Conservation (phyloP, 371 early-diverging fungal genomes). For the Syncephalastrum monosporum region DNA sequence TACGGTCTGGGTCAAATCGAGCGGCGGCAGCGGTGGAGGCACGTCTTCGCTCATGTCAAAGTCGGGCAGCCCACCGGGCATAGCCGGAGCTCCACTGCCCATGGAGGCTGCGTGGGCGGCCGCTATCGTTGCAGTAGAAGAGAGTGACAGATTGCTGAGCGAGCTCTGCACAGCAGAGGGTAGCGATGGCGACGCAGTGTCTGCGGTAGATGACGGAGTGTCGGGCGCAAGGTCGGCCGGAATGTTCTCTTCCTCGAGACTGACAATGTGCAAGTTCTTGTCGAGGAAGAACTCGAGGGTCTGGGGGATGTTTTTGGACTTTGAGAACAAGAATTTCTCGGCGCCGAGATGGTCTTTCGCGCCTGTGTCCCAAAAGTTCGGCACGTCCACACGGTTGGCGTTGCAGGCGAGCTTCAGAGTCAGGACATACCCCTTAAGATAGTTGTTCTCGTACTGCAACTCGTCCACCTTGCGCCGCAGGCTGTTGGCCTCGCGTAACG, state of each 20-base stretch:
- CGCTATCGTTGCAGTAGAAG: too few species aligned
- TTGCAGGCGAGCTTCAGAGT: conserved; percentile 35
- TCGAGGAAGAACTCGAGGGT: conserved; percentile 40
- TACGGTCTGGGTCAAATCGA: conserved; percentile 12
- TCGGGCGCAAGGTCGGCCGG: conserved; percentile 3
- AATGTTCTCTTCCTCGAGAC: conserved; percentile 9
- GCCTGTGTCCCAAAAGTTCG: conserved; percentile 32
- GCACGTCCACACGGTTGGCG: conserved; percentile 35
- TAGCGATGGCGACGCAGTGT: too few species aligned
- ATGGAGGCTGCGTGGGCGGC: too few species aligned
- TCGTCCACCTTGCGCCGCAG: conserved; percentile 23
- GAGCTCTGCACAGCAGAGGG: too few species aligned
- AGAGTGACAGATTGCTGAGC: too few species aligned
- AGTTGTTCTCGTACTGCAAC: conserved; percentile 31
- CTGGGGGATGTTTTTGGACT: conserved; percentile 36
- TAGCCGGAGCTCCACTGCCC: neutral
- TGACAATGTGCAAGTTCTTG: conserved; percentile 23
- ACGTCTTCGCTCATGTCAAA: conserved; percentile 11
- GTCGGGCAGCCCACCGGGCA: conserved; percentile 13
- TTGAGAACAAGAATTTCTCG: conserved; percentile 30
- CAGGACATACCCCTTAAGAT: conserved; percentile 32
- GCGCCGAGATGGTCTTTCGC: conserved; percentile 33
- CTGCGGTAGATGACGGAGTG: neutral
- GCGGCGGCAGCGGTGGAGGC: conserved; percentile 9
- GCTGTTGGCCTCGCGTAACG: conserved; percentile 14